Evolutionary conservation across 306 rosid species (phyloP).

Genomic region (Fragaria iinumae): DNA sequence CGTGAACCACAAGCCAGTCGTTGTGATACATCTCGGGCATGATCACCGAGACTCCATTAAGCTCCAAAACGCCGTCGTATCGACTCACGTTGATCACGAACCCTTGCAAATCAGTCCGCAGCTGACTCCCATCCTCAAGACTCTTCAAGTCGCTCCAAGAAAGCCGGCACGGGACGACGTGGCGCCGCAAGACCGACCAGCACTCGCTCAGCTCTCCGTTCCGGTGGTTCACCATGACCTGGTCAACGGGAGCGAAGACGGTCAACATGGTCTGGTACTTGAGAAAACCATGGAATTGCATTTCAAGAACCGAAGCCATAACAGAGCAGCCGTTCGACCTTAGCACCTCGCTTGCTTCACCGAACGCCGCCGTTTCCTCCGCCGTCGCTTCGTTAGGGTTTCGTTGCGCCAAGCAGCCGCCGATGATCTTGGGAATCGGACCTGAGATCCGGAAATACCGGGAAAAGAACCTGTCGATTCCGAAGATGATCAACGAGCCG

Average conservation of each 20-base stretch:
- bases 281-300: slow-evolving; percentile 29
- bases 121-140: slow-evolving; percentile 29
- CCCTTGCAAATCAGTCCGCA: slow-evolving; percentile 39
- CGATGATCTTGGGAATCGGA: neutral
- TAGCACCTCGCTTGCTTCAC: slow-evolving; percentile 17
- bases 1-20: slow-evolving; percentile 44
- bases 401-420: slow-evolving; percentile 1
- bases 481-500: slow-evolving; percentile 42
- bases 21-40: slow-evolving; percentile 37
- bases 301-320: slow-evolving; percentile 41
- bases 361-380: neutral
- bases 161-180: slow-evolving; percentile 54
- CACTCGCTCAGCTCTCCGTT: slow-evolving; percentile 18
- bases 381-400: neutral
- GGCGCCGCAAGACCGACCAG: slow-evolving; percentile 37
- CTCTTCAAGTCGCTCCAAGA: slow-evolving; percentile 37
- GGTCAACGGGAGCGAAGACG: slow-evolving; percentile 42
- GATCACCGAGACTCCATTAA: slow-evolving; percentile 38
- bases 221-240: slow-evolving; percentile 15
- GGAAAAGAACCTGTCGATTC: slow-evolving; percentile 37
- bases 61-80: slow-evolving; percentile 16
- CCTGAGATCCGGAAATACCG: slow-evolving; percentile 32
- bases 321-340: slow-evolving; percentile 37
- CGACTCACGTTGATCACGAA: slow-evolving; percentile 34
- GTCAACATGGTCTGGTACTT: slow-evolving; percentile 33